A percentile compares a stretch with the other conserved stretches of the same genome.
Evolutionary conservation across 352 stramenopile species (phyloP).

Genomic region (Phytophthora pluvialis): DNA sequence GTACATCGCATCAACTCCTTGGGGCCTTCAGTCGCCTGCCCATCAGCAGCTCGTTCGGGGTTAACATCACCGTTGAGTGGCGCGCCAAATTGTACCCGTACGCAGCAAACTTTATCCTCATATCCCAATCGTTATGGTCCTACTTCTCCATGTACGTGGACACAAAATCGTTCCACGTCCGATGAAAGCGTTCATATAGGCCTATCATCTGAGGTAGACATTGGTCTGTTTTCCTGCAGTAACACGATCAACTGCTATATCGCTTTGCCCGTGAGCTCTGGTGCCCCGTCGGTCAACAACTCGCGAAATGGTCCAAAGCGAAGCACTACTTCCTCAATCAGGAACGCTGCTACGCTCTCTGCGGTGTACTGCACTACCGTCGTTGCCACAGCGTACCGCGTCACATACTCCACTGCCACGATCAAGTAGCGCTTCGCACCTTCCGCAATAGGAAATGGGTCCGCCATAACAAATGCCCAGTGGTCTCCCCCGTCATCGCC

Average conservation of each 20-base stretch:
- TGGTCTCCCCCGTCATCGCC: too few species aligned
- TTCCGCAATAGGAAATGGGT: too few species aligned
- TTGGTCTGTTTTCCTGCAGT: too few species aligned
- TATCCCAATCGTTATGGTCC: background rate
- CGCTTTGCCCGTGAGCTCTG: too few species aligned
- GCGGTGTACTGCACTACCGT: background rate
- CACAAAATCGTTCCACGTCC: background rate
- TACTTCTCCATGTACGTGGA: background rate
- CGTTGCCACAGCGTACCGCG: background rate
- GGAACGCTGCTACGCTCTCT: background rate
- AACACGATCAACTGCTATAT: too few species aligned
- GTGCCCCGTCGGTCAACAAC: too few species aligned
- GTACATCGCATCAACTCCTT: background rate
- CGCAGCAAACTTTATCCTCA: background rate
- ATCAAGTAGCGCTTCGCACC: background rate
- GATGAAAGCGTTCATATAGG: background rate
- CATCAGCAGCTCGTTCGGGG: slow-evolving; percentile 1
- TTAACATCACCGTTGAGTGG: background rate
- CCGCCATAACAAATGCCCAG: too few species aligned
- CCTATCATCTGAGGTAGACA: background rate
- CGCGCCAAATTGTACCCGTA: background rate
- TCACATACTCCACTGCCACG: background rate
- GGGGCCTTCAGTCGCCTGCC: background rate
- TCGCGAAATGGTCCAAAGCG: too few species aligned
- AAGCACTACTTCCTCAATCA: too few species aligned